Percentiles rank a stretch among this genome's conserved stretches.
Conservation (phyloP, 106 monocot genomes). For the Hemerocallis citrina region DNA sequence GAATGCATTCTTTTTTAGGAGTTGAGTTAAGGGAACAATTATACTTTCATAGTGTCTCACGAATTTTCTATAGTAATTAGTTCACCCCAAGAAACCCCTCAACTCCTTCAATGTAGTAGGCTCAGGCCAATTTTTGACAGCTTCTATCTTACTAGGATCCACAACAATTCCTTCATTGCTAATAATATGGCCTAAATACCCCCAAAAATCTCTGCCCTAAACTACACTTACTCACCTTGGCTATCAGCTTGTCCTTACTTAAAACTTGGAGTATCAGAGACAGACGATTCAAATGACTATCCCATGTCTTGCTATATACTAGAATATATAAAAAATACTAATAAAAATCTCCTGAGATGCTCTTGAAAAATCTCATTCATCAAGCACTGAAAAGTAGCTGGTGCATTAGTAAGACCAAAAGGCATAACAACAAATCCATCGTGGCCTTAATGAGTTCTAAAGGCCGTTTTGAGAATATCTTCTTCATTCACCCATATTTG, state of each 20-base stretch:
- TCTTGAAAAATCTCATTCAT: too few species aligned
- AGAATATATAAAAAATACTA: too few species aligned
- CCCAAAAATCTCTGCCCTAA: not conserved
- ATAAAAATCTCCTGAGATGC: too few species aligned
- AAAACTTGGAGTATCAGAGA: too few species aligned
- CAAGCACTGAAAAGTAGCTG: too few species aligned
- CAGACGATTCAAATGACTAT: too few species aligned
- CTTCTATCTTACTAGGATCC: not conserved
- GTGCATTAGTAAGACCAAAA: too few species aligned
- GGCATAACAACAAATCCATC: too few species aligned
- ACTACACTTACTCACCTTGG: not conserved
- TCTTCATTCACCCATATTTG: too few species aligned
- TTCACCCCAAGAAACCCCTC: not conserved
- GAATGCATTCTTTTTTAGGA: not conserved
- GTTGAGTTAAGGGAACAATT: not conserved
- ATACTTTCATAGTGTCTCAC: not conserved
- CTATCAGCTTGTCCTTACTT: not conserved
- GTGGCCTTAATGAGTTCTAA: too few species aligned
- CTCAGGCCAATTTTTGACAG: not conserved
- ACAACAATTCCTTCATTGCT: not conserved
- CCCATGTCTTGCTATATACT: too few species aligned
- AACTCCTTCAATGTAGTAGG: not conserved
- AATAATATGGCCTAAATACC: not conserved
- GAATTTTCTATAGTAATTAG: not conserved
- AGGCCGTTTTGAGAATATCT: too few species aligned